phyloP scores from a whole-genome alignment of 2,329 filamentous ascomycete genomes.

The Talaromyces sp. region DNA sequence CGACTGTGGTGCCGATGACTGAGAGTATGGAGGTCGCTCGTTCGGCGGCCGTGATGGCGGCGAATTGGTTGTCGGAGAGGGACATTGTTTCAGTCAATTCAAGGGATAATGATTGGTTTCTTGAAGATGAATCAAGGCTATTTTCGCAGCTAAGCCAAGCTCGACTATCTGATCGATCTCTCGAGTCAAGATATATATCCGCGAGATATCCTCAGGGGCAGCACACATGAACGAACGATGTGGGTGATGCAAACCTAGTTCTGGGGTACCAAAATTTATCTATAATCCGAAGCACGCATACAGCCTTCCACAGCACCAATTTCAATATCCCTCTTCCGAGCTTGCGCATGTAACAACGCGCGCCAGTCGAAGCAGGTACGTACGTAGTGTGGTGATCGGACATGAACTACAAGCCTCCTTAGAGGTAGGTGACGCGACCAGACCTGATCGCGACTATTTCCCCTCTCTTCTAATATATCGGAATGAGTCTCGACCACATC shows the following conservation, averaged over 20 bases:
- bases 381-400: neutral
- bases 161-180: neutral
- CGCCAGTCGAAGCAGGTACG: neutral
- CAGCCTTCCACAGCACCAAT: neutral
- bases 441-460: neutral
- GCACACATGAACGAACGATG: neutral
- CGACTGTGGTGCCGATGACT: constrained; percentile 66
- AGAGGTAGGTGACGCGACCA: neutral
- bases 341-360: neutral
- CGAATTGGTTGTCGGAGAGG: constrained; percentile 39
- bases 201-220: neutral
- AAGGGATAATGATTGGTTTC: no score
- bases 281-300: neutral
- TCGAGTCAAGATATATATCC: neutral
- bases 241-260: neutral
- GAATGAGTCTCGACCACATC: neutral
- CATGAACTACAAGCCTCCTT: neutral
- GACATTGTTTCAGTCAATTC: constrained; percentile 20
- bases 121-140: neutral
- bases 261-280: neutral
- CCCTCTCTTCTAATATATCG: neutral
- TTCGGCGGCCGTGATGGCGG: constrained; percentile 61
- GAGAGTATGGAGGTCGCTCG: constrained; percentile 68
- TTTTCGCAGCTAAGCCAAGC: neutral
- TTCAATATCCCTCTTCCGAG: neutral